phyloP scores from a whole-genome alignment of 1,284 basidiomycete genomes.

The Chondrostereum purpureum region DNA sequence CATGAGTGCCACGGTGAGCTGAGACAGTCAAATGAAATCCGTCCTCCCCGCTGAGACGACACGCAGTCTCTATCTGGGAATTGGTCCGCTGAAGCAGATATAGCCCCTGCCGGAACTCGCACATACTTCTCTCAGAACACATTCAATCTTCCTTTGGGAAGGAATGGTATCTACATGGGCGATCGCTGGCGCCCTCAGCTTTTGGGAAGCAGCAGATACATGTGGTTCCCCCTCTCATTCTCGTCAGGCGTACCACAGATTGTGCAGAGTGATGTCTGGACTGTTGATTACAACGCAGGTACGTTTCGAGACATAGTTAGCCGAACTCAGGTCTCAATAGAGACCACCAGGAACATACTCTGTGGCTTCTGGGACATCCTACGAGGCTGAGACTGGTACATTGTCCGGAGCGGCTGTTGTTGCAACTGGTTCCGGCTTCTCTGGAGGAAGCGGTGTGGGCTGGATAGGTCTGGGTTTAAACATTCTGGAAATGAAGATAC shows the following conservation, averaged over 20 bases:
- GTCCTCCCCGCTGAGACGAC: too few relatives aligned
- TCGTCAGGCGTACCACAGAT: constrained; percentile 45
- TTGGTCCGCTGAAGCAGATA: constrained; percentile 53
- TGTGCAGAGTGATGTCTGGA: constrained; percentile 54
- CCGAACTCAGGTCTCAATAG: not conserved
- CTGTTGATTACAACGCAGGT: constrained; percentile 40
- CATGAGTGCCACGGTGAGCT: constrained; percentile 42
- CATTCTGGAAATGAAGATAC: not conserved
- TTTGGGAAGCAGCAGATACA: constrained; percentile 53
- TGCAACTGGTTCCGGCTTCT: constrained; percentile 39
- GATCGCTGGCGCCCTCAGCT: constrained; percentile 55
- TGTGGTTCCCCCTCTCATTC: constrained; percentile 57
- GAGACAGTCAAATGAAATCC: too few relatives aligned
- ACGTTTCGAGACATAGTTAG: not conserved
- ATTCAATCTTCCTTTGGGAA: constrained; percentile 45
- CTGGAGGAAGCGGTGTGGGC: constrained; percentile 47
- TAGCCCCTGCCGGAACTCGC: constrained; percentile 41
- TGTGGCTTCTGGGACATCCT: constrained; percentile 43
- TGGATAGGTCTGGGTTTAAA: constrained; percentile 38
- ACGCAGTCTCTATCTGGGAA: constrained; percentile 45
- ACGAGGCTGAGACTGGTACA: constrained; percentile 50
- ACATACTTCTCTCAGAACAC: constrained; percentile 63
- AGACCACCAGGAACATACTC: constrained; percentile 38
- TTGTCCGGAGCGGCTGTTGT: constrained; percentile 42
- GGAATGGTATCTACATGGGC: constrained; percentile 55